Percentiles rank a stretch among this genome's conserved stretches.
Conservation (phyloP, 2,329 filamentous ascomycete genomes). For the Sporothrix curviconia region DNA sequence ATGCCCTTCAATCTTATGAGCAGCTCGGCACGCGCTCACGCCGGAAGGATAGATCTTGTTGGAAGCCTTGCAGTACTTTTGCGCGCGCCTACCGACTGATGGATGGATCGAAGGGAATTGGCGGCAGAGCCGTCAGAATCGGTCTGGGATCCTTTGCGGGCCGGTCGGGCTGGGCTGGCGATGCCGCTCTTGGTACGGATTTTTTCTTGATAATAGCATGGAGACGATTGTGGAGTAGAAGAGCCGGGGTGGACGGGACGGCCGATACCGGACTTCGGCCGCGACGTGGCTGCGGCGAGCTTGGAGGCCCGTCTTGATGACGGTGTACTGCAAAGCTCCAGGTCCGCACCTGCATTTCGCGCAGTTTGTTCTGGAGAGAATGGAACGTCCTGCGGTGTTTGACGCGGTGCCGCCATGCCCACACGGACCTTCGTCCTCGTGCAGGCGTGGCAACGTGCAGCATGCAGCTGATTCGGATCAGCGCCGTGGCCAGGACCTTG, state of each 20-base stretch:
- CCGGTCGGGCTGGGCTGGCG: neutral
- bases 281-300: neutral
- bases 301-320: conserved; percentile 68
- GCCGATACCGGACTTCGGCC: neutral
- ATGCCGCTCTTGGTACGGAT: too few relatives aligned
- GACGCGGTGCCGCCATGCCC: conserved; percentile 52
- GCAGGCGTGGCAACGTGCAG: conserved; percentile 73
- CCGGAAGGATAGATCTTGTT: conserved; percentile 83
- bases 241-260: neutral
- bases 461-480: conserved; percentile 66
- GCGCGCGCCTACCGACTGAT: conserved; percentile 76
- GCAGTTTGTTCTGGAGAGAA: conserved; percentile 60
- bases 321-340: conserved; percentile 83
- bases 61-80: conserved; percentile 76
- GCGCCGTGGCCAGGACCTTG: conserved; percentile 61
- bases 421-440: conserved; percentile 81
- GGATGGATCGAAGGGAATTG: conserved; percentile 72
- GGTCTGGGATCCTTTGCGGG: neutral
- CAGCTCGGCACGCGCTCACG: conserved; percentile 83
- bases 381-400: conserved; percentile 49
- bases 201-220: too few relatives aligned
- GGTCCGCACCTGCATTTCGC: conserved; percentile 78
- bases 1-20: conserved; percentile 67
- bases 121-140: neutral
- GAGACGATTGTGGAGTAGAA: neutral